These are phyloP conservation scores for Cutaneotrichosporon cutaneum DNA, from an alignment of 1,284 basidiomycete species.

Conservation along the genomic window DNA sequence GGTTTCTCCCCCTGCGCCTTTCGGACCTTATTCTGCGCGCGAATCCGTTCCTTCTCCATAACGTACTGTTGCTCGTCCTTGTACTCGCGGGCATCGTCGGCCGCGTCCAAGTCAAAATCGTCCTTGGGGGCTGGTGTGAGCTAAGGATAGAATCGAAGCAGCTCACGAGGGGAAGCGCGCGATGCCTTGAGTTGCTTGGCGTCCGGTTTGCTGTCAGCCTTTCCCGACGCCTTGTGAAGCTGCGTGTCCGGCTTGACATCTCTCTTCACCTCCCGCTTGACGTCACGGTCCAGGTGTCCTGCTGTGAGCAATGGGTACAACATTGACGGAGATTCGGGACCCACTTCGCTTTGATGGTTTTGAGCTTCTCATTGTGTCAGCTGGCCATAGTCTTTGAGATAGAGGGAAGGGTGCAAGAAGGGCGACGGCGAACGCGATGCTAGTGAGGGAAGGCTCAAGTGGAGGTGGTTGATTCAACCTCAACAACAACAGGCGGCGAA, in stretches of 20 bases:
- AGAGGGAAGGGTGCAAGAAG: not conserved
- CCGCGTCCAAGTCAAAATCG: slow-evolving; percentile 36
- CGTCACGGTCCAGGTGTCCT: not conserved
- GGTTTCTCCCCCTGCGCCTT: slow-evolving; percentile 17
- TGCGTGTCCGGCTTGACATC: not conserved
- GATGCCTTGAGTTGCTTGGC: slow-evolving; percentile 3
- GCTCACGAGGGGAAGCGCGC: slow-evolving; percentile 17
- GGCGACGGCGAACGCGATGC: not conserved
- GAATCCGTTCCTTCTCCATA: slow-evolving; percentile 10
- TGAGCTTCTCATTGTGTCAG: not conserved
- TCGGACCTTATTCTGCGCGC: not conserved
- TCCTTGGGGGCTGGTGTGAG: slow-evolving; percentile 29
- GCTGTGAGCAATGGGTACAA: not conserved
- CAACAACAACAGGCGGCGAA: not conserved
- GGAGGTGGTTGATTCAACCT: not conserved
- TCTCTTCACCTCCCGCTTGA: not conserved
- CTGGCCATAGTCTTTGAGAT: not conserved
- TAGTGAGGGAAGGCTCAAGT: not conserved
- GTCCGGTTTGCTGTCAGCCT: not conserved
- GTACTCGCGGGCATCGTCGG: slow-evolving; percentile 31
- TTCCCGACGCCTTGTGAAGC: not conserved
- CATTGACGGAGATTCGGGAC: not conserved
- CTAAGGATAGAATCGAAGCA: not conserved
- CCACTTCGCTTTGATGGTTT: not conserved
- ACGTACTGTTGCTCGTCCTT: slow-evolving; percentile 19